A percentile compares a stretch with the other conserved stretches of the same genome.
Conservation (phyloP, 352 stramenopile species). For the Globisporangium takayamanum region DNA sequence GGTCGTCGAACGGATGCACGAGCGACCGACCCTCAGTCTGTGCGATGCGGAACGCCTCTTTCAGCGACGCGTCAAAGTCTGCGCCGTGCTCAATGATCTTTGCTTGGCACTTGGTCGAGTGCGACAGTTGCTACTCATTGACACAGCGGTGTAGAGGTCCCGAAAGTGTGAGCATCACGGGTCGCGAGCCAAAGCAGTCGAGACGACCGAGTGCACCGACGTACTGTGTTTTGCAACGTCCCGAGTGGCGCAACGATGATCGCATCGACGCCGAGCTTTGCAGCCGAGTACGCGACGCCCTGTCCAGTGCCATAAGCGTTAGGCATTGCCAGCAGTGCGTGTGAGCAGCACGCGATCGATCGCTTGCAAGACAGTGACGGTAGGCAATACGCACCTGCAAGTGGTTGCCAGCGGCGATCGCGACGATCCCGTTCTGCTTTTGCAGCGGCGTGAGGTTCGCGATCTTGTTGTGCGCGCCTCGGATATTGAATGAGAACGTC, state of each 20-base stretch:
- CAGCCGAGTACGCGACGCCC: conserved; percentile 93
- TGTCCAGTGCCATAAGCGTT: neutral
- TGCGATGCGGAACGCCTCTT: conserved; percentile 90
- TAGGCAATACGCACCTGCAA: conserved; percentile 60
- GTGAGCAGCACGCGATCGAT: neutral
- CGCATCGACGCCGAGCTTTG: conserved; percentile 90
- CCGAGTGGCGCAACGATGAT: conserved; percentile 96
- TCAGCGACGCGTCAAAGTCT: conserved; percentile 94
- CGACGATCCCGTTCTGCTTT: conserved; percentile 74
- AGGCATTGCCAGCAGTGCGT: neutral
- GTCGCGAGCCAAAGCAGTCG: neutral
- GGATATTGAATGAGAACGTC: conserved; percentile 98
- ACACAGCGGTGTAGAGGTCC: neutral
- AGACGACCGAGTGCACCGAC: neutral
- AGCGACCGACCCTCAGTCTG: conserved; percentile 90
- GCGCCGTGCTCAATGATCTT: conserved; percentile 93
- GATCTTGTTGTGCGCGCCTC: conserved; percentile 99
- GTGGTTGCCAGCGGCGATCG: conserved; percentile 92
- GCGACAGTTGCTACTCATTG: conserved; percentile 21
- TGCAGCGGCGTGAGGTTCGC: conserved; percentile 84
- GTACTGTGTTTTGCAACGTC: conserved; percentile 91
- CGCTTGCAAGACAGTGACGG: neutral
- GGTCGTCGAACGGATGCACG: conserved; percentile 98
- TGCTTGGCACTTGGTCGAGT: conserved; percentile 59
- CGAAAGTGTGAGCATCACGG: conserved; percentile 15